A percentile compares a stretch with the other conserved stretches of the same genome.
Evolutionary conservation across 1,139 yeast genomes (phyloP).

Genomic region (Kodamaea plutei): DNA sequence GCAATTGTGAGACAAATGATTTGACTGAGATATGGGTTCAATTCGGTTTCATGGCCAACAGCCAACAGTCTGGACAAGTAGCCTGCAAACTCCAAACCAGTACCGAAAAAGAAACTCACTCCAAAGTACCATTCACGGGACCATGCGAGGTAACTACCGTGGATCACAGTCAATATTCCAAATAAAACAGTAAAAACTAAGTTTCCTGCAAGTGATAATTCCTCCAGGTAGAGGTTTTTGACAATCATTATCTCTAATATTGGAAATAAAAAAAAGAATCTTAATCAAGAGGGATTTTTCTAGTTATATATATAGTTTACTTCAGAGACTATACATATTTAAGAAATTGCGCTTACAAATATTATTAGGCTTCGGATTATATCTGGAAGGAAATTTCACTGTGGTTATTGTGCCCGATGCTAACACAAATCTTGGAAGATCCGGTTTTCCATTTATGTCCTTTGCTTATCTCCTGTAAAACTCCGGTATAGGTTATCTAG

Average conservation of each 20-base stretch:
- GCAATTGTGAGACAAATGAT: constrained; percentile 34
- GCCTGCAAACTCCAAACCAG: constrained; percentile 22
- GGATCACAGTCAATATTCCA: constrained; percentile 16
- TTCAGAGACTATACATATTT: background rate
- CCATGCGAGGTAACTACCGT: constrained; percentile 6
- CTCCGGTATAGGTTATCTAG: too few relatives aligned
- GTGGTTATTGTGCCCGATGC: background rate
- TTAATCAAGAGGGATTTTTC: too few relatives aligned
- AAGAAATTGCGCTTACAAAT: background rate
- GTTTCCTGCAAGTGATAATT: constrained; percentile 5
- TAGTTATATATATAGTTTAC: background rate
- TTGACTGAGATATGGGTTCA: constrained; percentile 27
- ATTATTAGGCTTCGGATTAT: background rate
- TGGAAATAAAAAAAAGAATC: background rate
- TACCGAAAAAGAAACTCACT: constrained; percentile 16
- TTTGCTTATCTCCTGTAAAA: too few relatives aligned
- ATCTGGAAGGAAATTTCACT: background rate
- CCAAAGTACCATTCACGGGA: constrained; percentile 16
- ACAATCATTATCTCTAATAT: background rate
- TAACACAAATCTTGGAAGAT: too few relatives aligned
- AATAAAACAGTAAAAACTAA: constrained; percentile 22
- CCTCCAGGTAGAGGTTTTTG: constrained; percentile 19
- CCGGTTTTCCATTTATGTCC: too few relatives aligned
- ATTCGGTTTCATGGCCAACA: constrained; percentile 15
- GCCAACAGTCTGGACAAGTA: constrained; percentile 19